Conservation (phyloP, 2,329 filamentous ascomycete species). For the Hymenoscyphus salicellus region DNA sequence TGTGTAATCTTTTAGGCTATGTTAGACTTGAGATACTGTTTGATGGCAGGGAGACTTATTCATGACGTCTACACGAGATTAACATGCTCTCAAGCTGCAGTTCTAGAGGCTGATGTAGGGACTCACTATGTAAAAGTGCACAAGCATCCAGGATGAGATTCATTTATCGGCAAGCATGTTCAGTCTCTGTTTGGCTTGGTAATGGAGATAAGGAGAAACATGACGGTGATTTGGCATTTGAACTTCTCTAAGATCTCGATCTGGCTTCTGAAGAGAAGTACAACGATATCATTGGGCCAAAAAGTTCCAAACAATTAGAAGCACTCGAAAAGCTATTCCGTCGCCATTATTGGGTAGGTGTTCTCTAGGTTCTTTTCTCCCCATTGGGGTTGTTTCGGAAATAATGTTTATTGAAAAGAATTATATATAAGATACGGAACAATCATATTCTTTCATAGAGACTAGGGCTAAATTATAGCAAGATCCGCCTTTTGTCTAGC, state of each 20-base stretch:
- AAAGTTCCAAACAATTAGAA: conserved; percentile 9
- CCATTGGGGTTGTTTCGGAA: too few species aligned
- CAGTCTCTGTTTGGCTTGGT: conserved; percentile 15
- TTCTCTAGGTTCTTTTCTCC: too few species aligned
- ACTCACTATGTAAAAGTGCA: conserved; percentile 33
- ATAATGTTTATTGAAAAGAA: too few species aligned
- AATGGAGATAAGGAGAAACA: background rate
- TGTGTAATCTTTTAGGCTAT: conserved; percentile 14
- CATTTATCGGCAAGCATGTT: conserved; percentile 14
- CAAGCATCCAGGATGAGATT: conserved; percentile 16
- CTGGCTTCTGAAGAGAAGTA: background rate
- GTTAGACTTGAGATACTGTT: background rate
- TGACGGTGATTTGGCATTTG: conserved; percentile 4
- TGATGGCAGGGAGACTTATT: conserved; percentile 10
- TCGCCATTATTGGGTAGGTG: conserved; percentile 10
- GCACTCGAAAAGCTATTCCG: conserved; percentile 13
- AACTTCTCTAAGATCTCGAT: conserved; percentile 9
- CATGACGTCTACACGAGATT: conserved; percentile 6
- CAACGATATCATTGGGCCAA: background rate
- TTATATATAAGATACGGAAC: too few species aligned
- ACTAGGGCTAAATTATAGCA: too few species aligned
- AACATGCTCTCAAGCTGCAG: background rate
- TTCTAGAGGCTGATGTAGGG: conserved; percentile 11
- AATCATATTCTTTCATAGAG: too few species aligned
- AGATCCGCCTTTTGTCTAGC: too few species aligned